phyloP scores from a whole-genome alignment of 805 yeast species.

The Cyberlindnera lachancei region DNA sequence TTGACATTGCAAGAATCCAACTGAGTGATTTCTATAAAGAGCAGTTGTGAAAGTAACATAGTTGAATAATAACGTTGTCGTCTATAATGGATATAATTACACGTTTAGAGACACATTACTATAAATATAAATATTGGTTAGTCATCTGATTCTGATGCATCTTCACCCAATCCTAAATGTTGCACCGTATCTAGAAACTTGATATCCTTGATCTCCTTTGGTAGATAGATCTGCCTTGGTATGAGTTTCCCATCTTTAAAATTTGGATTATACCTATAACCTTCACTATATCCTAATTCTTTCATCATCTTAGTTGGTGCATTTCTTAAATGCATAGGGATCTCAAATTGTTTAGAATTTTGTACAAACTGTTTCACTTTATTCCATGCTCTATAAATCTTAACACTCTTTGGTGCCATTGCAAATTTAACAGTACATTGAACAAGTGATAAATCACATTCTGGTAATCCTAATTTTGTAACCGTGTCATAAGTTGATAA shows the following conservation, averaged over 20 bases:
- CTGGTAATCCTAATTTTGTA: slow-evolving; percentile 91
- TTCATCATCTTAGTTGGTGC: slow-evolving; percentile 93
- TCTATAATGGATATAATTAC: too few relatives aligned
- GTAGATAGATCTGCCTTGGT: slow-evolving; percentile 72
- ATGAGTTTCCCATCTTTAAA: slow-evolving; percentile 65
- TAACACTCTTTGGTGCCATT: slow-evolving; percentile 76
- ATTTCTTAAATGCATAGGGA: slow-evolving; percentile 78
- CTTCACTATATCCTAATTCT: slow-evolving; percentile 76
- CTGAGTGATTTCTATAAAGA: slow-evolving; percentile 45
- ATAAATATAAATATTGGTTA: not conserved
- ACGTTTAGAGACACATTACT: too few relatives aligned
- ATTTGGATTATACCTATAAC: slow-evolving; percentile 85
- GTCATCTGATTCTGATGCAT: not conserved
- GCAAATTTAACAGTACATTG: slow-evolving; percentile 93
- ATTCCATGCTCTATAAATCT: slow-evolving; percentile 75
- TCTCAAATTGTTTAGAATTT: slow-evolving; percentile 45
- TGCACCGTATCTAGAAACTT: slow-evolving; percentile 51
- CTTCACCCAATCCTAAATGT: slow-evolving; percentile 45
- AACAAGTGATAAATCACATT: slow-evolving; percentile 80
- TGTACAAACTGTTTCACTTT: slow-evolving; percentile 51
- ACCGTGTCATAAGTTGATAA: slow-evolving; percentile 79
- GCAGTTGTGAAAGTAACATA: slow-evolving; percentile 17
- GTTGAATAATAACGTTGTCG: too few relatives aligned
- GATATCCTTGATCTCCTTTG: slow-evolving; percentile 43
- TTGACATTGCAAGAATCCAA: slow-evolving; percentile 40